Evolutionary conservation across 1,139 yeast genomes (phyloP).

Genomic region (Candida anutae): DNA sequence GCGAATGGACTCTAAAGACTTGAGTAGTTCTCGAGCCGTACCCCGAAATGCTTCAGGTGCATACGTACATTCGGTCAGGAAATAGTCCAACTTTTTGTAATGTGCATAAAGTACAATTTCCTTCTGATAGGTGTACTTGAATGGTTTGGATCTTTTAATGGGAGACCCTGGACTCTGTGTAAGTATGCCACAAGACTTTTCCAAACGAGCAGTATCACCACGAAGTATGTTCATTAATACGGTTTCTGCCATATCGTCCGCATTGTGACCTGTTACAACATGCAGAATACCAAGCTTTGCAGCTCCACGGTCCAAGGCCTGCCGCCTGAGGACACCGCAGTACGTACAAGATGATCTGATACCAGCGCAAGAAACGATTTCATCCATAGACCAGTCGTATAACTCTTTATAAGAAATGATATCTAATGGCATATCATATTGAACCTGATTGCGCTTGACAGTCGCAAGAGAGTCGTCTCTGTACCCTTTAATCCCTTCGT

Average conservation of each 20-base stretch:
- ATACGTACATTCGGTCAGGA: slow-evolving; percentile 94
- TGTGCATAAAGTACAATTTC: slow-evolving; percentile 97
- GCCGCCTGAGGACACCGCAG: slow-evolving; percentile 95
- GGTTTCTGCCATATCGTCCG: slow-evolving; percentile 99
- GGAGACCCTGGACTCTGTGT: slow-evolving; percentile 78
- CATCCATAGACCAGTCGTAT: slow-evolving; percentile 98
- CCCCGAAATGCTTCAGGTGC: slow-evolving; percentile 99
- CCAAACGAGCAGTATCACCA: slow-evolving; percentile 94
- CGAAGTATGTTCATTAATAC: slow-evolving; percentile 88
- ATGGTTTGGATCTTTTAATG: slow-evolving; percentile 86
- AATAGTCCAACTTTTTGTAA: slow-evolving; percentile 88
- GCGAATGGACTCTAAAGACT: slow-evolving; percentile 80
- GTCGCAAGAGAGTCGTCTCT: slow-evolving; percentile 96
- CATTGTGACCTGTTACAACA: slow-evolving; percentile 97
- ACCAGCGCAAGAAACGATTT: slow-evolving; percentile 92
- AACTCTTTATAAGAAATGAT: slow-evolving; percentile 85
- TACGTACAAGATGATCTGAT: slow-evolving; percentile 92
- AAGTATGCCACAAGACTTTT: slow-evolving; percentile 80
- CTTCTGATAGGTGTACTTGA: slow-evolving; percentile 92
- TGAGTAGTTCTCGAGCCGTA: slow-evolving; percentile 87
- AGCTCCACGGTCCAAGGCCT: slow-evolving; percentile 95
- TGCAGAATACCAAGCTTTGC: slow-evolving; percentile 80
- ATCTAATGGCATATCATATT: slow-evolving; percentile 82
- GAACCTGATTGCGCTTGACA: slow-evolving; percentile 84
- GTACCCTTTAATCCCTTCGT: slow-evolving; percentile 96